Percentiles rank a stretch among this genome's conserved stretches.
phyloP scores from a whole-genome alignment of 1,284 basidiomycete genomes.

The Leccinum pachyderme region DNA sequence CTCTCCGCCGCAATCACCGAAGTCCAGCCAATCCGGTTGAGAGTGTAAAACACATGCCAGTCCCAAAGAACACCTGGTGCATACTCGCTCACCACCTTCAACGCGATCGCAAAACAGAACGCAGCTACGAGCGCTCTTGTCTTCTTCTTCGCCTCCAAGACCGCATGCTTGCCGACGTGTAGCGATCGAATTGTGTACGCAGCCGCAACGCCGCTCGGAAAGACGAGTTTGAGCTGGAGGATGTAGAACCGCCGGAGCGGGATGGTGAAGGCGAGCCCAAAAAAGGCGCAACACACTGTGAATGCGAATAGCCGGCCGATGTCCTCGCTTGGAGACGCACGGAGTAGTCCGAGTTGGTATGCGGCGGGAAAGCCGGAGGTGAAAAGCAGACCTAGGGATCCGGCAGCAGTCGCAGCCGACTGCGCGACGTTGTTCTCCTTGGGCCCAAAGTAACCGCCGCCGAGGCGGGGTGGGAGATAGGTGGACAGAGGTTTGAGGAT shows the following conservation, averaged over 20 bases:
- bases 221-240: conserved; percentile 65
- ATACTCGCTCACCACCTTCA: conserved; percentile 59
- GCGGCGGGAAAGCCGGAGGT: conserved; percentile 59
- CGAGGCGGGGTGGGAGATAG: conserved; percentile 46
- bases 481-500: conserved; percentile 62
- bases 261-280: conserved; percentile 57
- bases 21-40: conserved; percentile 53
- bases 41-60: conserved; percentile 4
- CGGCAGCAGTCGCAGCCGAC: conserved; percentile 39
- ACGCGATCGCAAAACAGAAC: conserved; percentile 48
- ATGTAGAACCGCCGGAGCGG: conserved; percentile 65
- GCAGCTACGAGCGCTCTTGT: conserved; percentile 36
- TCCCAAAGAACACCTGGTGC: conserved; percentile 44
- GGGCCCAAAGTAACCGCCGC: conserved; percentile 68
- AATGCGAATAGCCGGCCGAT: conserved; percentile 60
- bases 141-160: conserved; percentile 58
- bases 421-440: conserved; percentile 51
- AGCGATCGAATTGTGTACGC: conserved; percentile 69
- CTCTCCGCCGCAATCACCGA: conserved; percentile 57
- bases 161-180: conserved; percentile 51
- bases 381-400: conserved; percentile 51
- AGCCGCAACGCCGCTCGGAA: conserved; percentile 69
- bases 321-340: conserved; percentile 36
- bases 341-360: conserved; percentile 59
- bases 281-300: conserved; percentile 30